Evolutionary conservation across 495 filamentous ascomycete species (phyloP), one percentile per base, ranked within the genome.

Genomic region (Ramalina intermedia): DNA sequence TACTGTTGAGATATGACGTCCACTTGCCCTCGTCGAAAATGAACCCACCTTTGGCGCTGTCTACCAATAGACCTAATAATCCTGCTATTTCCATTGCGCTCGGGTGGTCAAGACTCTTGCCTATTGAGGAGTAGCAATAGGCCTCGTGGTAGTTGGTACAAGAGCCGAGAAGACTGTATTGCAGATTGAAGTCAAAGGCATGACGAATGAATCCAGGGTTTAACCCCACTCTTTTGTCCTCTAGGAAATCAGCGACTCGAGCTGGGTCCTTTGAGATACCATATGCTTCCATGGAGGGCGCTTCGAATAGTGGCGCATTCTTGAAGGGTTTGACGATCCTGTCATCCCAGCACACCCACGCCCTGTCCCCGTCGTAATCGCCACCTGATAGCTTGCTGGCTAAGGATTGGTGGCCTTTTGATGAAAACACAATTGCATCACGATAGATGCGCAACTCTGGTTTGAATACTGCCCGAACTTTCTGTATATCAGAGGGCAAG

Each of bases 311-410:
- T 1, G 71, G 65, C 5, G 83, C 79, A 56, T 94, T 95, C 4
- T 58, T 50, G 57, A 96, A 98, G n/a, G 68, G 73, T 4, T 72
- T 56, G 0, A 93, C 87, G 13, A 96, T 77, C 1, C 66, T 66
- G 2, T 71, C 69, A 50, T 96, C 88, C 89, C 87, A 96, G 62
- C 88, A 95, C 14, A 94, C 68, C 88, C 87, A 91, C 0, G 80
- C 84, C 37, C 72, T 81, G 55, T 98, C 91, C 0, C 91, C 91
- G 51, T 96, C 90, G 60, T 96, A 96, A 63, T 98, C 91, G 8
- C 91, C 91, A 13, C 57, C 91, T 4, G 87, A 91, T 0, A 96
- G 69, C 61, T 86, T 85, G 29, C 79, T 75, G 0, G 88, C 91
- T 1, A 94, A 72, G 0, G 87, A 76, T 18, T 71, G 71, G 11